phyloP scores from a whole-genome alignment of 1,284 basidiomycete species.

The Abortiporus biennis region DNA sequence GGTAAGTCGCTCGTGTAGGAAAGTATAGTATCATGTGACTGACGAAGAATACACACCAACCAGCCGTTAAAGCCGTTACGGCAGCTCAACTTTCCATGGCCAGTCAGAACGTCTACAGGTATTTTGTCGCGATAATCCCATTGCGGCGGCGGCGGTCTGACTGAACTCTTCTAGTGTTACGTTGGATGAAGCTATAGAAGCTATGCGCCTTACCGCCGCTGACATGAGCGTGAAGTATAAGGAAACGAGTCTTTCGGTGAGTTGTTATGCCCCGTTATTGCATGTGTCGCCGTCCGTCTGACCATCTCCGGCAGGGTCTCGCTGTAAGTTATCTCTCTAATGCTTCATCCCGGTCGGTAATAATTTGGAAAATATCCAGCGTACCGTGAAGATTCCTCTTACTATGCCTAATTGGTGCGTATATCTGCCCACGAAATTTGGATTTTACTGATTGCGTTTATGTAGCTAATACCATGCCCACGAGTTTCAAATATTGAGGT shows the following conservation, averaged over 20 bases:
- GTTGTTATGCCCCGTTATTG: conserved; percentile 12
- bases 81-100: conserved; percentile 95
- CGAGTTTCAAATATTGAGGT: no score
- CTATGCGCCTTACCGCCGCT: conserved; percentile 87
- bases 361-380: conserved; percentile 17
- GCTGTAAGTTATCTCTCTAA: conserved; percentile 44
- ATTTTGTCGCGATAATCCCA: neutral
- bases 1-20: conserved; percentile 51
- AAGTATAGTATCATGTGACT: neutral
- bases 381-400: conserved; percentile 36
- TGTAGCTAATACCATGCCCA: no score
- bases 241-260: conserved; percentile 85
- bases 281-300: conserved; percentile 1
- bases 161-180: conserved; percentile 45
- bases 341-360: conserved; percentile 4
- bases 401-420: conserved; percentile 26
- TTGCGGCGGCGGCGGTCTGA: neutral
- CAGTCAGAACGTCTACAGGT: conserved; percentile 72
- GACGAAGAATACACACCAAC: no score
- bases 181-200: conserved; percentile 93
- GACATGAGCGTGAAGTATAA: conserved; percentile 91
- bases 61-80: conserved; percentile 82
- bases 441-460: no score
- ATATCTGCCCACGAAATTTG: neutral
- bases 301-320: conserved; percentile 43